Evolutionary conservation across 2,329 filamentous ascomycete species (phyloP).

Genomic region (Aspergillus niger): DNA sequence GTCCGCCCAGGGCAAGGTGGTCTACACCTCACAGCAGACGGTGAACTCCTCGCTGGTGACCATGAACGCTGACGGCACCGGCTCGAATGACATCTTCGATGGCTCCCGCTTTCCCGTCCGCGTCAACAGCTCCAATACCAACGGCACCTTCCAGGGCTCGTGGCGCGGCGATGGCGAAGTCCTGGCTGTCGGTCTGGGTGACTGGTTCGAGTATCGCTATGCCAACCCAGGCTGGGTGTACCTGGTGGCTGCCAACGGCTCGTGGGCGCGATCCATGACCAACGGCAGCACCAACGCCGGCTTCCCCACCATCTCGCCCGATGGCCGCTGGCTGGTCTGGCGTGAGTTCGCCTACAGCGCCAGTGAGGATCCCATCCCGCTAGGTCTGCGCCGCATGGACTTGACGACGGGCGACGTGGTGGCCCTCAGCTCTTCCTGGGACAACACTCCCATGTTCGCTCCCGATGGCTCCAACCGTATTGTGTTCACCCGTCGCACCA

Average conservation of each 20-base stretch:
- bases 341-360: slow-evolving; percentile 32
- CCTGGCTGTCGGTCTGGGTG: slow-evolving; percentile 44
- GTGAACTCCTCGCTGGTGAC: slow-evolving; percentile 36
- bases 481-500: slow-evolving; percentile 42
- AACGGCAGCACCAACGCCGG: slow-evolving; percentile 38
- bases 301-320: slow-evolving; percentile 44
- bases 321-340: slow-evolving; percentile 42
- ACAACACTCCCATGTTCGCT: slow-evolving; percentile 45
- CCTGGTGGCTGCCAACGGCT: slow-evolving; percentile 20
- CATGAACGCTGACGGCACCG: slow-evolving; percentile 25
- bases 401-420: slow-evolving; percentile 28
- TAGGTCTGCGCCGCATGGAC: slow-evolving; percentile 37
- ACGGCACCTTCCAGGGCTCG: slow-evolving; percentile 32
- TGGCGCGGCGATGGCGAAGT: slow-evolving; percentile 42
- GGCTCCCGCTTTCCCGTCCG: neutral
- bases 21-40: slow-evolving; percentile 32
- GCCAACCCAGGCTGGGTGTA: slow-evolving; percentile 3
- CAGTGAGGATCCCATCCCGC: slow-evolving; percentile 11
- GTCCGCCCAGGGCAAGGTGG: neutral
- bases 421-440: slow-evolving; percentile 39
- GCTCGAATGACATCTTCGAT: slow-evolving; percentile 18
- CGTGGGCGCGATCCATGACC: slow-evolving; percentile 35
- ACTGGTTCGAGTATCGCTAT: slow-evolving; percentile 43
- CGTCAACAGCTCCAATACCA: neutral
- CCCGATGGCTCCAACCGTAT: slow-evolving; percentile 41